Evolutionary conservation across 2,329 filamentous ascomycete species (phyloP).

Genomic region (Epichloe uncinata): DNA sequence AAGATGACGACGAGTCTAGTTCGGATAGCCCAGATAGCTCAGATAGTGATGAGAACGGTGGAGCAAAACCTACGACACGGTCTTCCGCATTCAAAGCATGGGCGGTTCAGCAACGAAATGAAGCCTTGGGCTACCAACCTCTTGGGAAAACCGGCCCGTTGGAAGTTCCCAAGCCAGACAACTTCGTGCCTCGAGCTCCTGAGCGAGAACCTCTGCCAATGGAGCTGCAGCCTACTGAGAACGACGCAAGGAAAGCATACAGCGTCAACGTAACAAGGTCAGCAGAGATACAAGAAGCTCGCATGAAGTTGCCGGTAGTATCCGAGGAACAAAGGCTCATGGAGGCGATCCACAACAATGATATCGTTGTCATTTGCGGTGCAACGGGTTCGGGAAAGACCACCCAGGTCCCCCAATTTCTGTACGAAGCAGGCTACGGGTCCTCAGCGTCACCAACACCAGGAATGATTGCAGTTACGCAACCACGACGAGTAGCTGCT

Average conservation of each 20-base stretch:
- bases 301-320: slow-evolving; percentile 75
- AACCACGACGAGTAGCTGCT: slow-evolving; percentile 85
- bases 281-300: slow-evolving; percentile 61
- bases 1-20: slow-evolving; percentile 20
- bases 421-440: slow-evolving; percentile 89
- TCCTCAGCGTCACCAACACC: slow-evolving; percentile 63
- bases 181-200: slow-evolving; percentile 52
- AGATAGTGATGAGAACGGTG: slow-evolving; percentile 14
- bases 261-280: slow-evolving; percentile 58
- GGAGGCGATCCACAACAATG: slow-evolving; percentile 90
- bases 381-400: slow-evolving; percentile 96
- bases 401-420: slow-evolving; percentile 90
- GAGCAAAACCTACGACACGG: slow-evolving; percentile 20
- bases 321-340: slow-evolving; percentile 95
- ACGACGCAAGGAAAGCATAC: slow-evolving; percentile 56
- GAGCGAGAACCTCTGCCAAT: slow-evolving; percentile 60
- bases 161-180: slow-evolving; percentile 41
- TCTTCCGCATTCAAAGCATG: slow-evolving; percentile 78
- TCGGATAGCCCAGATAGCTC: slow-evolving; percentile 17
- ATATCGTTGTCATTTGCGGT: slow-evolving; percentile 83
- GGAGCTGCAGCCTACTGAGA: slow-evolving; percentile 49
- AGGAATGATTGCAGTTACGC: slow-evolving; percentile 89
- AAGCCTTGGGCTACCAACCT: slow-evolving; percentile 56
- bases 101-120: slow-evolving; percentile 77
- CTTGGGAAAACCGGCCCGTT: slow-evolving; percentile 28